phyloP scores from a whole-genome alignment of 495 filamentous ascomycete genomes.

The Neurospora sp. region DNA sequence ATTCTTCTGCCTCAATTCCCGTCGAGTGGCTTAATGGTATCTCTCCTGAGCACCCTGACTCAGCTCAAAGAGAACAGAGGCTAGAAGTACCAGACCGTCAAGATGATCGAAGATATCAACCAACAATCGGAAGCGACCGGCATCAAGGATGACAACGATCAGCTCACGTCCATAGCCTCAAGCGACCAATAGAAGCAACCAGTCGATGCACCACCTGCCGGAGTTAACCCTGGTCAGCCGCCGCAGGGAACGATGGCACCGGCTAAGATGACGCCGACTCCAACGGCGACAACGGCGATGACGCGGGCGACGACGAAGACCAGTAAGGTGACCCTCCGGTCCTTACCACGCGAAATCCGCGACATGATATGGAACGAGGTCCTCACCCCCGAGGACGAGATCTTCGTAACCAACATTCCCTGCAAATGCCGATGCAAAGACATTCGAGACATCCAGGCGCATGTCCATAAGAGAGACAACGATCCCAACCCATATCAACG shows the following conservation, averaged over 20 bases:
- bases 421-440: neutral
- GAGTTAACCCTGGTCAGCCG: neutral
- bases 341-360: neutral
- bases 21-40: neutral
- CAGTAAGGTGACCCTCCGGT: neutral
- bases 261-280: neutral
- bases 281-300: neutral
- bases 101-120: neutral
- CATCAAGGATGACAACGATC: neutral
- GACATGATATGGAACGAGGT: neutral
- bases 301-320: neutral
- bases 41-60: neutral
- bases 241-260: neutral
- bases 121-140: neutral
- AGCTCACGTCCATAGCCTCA: neutral
- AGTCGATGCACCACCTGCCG: neutral
- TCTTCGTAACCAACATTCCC: neutral
- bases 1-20: neutral
- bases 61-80: neutral
- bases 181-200: neutral
- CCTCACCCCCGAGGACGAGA: neutral
- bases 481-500: no score
- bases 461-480: neutral
- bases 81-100: neutral
- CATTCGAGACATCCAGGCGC: neutral